Percentiles rank a stretch among this genome's conserved stretches.
phyloP scores from a whole-genome alignment of 1,284 basidiomycete genomes.

The Pseudozyma sp. region DNA sequence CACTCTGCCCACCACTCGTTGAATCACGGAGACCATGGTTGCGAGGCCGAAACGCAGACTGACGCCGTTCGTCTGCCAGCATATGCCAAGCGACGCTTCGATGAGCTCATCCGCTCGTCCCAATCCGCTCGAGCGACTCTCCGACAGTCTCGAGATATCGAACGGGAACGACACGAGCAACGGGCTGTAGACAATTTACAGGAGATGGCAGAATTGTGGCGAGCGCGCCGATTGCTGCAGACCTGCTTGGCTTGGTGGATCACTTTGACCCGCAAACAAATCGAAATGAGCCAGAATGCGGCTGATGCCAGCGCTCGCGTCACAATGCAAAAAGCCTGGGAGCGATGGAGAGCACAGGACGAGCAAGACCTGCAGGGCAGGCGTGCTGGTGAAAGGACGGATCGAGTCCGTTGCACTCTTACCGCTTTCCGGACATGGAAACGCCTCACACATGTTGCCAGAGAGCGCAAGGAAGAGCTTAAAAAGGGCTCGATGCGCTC shows the following conservation, averaged over 20 bases:
- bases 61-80: slow-evolving; percentile 7
- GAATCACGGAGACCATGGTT: too few relatives aligned
- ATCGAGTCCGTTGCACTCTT: slow-evolving; percentile 45
- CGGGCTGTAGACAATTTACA: slow-evolving; percentile 1
- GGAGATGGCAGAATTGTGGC: slow-evolving; percentile 28
- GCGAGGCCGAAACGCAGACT: background rate
- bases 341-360: slow-evolving; percentile 20
- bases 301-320: slow-evolving; percentile 27
- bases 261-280: slow-evolving; percentile 29
- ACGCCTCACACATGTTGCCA: slow-evolving; percentile 5
- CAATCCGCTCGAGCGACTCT: slow-evolving; percentile 28
- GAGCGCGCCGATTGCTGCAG: slow-evolving; percentile 22
- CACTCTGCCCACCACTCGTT: background rate
- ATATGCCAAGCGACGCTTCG: slow-evolving; percentile 41
- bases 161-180: slow-evolving; percentile 25
- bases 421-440: slow-evolving; percentile 50
- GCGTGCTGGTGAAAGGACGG: slow-evolving; percentile 23
- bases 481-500: slow-evolving; percentile 36
- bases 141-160: slow-evolving; percentile 15
- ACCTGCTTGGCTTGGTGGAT: slow-evolving; percentile 51
- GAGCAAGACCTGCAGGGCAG: slow-evolving; percentile 1
- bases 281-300: slow-evolving; percentile 19
- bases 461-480: slow-evolving; percentile 30
- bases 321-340: slow-evolving; percentile 28
- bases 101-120: slow-evolving; percentile 48